Evolutionary conservation across 495 filamentous ascomycete species (phyloP), one percentile per base, ranked within the genome.

Genomic region (Geoglossum glabrum): DNA sequence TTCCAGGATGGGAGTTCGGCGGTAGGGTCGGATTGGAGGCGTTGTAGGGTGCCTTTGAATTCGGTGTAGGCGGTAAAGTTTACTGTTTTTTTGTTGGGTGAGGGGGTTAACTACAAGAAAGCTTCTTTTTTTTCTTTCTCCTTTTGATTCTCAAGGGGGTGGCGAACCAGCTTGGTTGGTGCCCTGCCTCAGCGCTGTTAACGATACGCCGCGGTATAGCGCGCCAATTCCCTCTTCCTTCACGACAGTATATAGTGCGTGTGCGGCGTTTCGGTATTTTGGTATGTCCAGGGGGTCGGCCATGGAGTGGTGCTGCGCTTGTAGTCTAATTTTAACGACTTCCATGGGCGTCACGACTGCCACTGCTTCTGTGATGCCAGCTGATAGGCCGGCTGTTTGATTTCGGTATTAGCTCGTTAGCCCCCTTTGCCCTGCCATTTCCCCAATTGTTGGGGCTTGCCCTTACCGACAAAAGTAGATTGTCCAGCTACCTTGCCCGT

Each of bases 31-130:
- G 85, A 78, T 70, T 90, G 87, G 64, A 69, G 72, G 25, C 74
- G 68, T 66, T 89, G 82, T 47, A 95, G 78, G 40, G 72, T 70
- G 57, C 83, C 77, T 73, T 94, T 93, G 69, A 97, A 83, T 70
- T 96, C 84, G 0, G 85, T 87, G 72, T 99, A 99, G 11, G 93
- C 93, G 28, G 90, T 96, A 76, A 99, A 99, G 76, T 99, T 99
- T 66, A 93, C 85, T 56, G 21, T 25, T 36, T 6, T 13, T 4
- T 15, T n/a, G n/a, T n/a, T 52, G 23, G 5, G 49, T 52, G 4
- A 27, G 25, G 3, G 10, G 21, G 1, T 25, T 50, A 25, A 50
- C n/a, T 9, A 40, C 36, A 40, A 40, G n/a, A 50, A 3, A 11
- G n/a, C 6, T 17, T 50, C 46, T 3, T 6, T 15, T 50, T 50